Conservation (phyloP, 176 grass and related monocot species). For the Musa schizocarpa region DNA sequence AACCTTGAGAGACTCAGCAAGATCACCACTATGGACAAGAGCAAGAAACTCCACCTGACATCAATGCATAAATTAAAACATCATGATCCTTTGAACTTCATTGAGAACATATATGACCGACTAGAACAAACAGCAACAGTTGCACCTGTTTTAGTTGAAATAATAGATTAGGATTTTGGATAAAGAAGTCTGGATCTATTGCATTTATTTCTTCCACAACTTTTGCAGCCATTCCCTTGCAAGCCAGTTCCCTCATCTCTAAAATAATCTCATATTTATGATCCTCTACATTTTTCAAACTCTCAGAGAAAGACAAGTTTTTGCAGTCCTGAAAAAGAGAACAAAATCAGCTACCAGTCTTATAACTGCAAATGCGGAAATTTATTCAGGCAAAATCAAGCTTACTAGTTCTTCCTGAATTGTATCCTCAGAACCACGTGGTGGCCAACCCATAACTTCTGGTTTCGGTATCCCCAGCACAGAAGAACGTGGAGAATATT, state of each 20-base stretch:
- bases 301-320: constrained; percentile 21
- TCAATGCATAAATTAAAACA: constrained; percentile 8
- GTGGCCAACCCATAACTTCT: constrained; percentile 13
- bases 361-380: neutral
- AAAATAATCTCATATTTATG: constrained; percentile 73
- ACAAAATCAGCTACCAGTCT: constrained; percentile 19
- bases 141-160: constrained; percentile 97
- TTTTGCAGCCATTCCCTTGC: constrained; percentile 81
- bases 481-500: constrained; percentile 27
- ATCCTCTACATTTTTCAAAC: constrained; percentile 29
- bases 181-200: constrained; percentile 84
- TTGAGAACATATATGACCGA: neutral
- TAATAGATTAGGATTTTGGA: constrained; percentile 62
- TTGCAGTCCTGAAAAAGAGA: constrained; percentile 31
- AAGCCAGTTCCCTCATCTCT: constrained; percentile 72
- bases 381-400: constrained; percentile 24
- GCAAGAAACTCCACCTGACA: constrained; percentile 91
- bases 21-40: constrained; percentile 66
- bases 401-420: constrained; percentile 34
- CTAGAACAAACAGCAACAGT: constrained; percentile 9
- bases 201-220: constrained; percentile 85
- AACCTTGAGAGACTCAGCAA: constrained; percentile 53
- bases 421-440: constrained; percentile 30
- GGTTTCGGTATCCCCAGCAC: constrained; percentile 32
- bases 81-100: constrained; percentile 11